Conservation (phyloP, 805 yeast genomes). For the Myxozyma melibiosi region DNA sequence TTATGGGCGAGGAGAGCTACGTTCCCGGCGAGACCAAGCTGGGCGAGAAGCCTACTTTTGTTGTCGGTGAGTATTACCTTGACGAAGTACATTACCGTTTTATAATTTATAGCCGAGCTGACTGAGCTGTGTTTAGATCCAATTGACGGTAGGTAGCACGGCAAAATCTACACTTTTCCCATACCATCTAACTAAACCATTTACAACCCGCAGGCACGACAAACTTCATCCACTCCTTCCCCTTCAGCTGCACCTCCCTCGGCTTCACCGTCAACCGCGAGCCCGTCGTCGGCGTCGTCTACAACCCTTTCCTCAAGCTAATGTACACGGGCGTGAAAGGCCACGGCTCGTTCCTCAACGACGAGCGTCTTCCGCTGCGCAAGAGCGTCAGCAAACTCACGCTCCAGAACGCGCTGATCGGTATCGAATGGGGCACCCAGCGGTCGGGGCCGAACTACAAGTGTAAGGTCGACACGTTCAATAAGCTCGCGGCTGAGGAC, state of each 20-base stretch:
- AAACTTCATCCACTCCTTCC: conserved; percentile 64
- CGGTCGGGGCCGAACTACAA: conserved; percentile 54
- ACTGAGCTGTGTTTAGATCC: conserved; percentile 27
- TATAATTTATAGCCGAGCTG: neutral
- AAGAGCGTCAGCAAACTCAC: conserved; percentile 41
- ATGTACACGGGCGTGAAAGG: conserved; percentile 59
- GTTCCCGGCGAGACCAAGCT: conserved; percentile 52
- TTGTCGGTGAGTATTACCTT: conserved; percentile 56
- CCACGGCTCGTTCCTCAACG: conserved; percentile 57
- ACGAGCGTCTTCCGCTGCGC: conserved; percentile 46
- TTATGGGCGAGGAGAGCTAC: conserved; percentile 65
- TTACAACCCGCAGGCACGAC: conserved; percentile 52
- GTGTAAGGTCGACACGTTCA: conserved; percentile 53
- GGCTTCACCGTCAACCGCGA: conserved; percentile 54
- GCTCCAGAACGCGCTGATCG: conserved; percentile 57
- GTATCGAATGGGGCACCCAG: conserved; percentile 64
- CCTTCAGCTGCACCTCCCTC: conserved; percentile 62
- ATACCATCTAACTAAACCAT: neutral
- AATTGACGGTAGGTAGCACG: conserved; percentile 32
- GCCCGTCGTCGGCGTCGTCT: conserved; percentile 67
- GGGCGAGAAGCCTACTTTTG: conserved; percentile 58
- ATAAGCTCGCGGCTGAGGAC: conserved; percentile 49
- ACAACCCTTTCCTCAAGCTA: conserved; percentile 58
- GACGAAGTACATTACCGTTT: neutral
- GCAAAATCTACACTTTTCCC: neutral